Evolutionary conservation across 345 rosid species (phyloP), one percentile per base, ranked within the genome.

Genomic region (Eucalyptus camaldulensis): DNA sequence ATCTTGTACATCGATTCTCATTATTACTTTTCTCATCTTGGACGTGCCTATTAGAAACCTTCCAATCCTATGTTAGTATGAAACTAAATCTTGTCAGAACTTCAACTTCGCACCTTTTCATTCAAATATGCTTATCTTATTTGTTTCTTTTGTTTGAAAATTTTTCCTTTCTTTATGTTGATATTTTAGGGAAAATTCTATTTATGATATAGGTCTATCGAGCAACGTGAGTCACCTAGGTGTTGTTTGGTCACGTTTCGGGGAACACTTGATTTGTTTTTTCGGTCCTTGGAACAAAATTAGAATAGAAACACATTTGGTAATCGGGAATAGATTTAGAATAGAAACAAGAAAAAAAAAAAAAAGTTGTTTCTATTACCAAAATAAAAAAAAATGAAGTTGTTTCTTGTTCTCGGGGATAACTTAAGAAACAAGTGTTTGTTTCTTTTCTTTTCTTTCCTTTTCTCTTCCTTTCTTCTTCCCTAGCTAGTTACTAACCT

Each of bases 271-370:
- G 53, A 14, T 15, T 50, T 50, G 21, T 50, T 50, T 5, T 50
- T 50, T 16, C 3, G 8, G 16, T 50, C 21, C 1, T 3, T 6
- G 1, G 53, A 50, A 50, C 3, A 16, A 0, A 16, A 50, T 16
- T 50, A 50, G 4, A 50, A 50, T 0, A 50, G 0, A 50, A 50
- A 50, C 1, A 8, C 2, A 3, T 16, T 50, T 50, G 0, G 8
- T 50, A 50, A 50, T 16, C 2, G 4, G 2, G 21, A 50, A 16
- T 50, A 50, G 21, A 50, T 50, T 50, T 50, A 15, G 7, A 50
- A 50, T 1, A 50, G 8, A 50, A 15, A 15, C 4, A 15, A 50
- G 4, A 50, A 50, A 50, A 17, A 16, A 50, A 50, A 50, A 43
- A 50, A 43, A 6, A 43, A 5, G 7, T 43, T 43, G 43, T 43